Conservation (phyloP, 495 filamentous ascomycete species). For the Bathelium albidoporum region DNA sequence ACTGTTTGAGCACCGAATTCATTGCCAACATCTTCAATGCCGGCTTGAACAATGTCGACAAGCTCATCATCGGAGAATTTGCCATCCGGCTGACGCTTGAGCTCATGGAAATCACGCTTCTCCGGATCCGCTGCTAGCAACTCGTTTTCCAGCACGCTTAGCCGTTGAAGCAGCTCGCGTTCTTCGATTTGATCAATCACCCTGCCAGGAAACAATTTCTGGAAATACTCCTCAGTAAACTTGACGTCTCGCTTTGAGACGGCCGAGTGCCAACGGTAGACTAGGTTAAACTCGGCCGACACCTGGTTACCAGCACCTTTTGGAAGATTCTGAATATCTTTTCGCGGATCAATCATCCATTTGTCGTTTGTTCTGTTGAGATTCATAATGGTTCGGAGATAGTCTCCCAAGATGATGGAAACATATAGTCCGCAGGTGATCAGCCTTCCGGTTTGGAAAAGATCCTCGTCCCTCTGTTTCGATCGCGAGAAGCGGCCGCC, state of each 20-base stretch:
- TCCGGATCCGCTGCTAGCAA: constrained; percentile 22
- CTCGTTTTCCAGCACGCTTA: constrained; percentile 27
- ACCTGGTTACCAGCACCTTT: constrained; percentile 54
- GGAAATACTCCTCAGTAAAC: constrained; percentile 53
- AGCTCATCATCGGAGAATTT: constrained; percentile 53
- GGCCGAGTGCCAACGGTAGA: constrained; percentile 63
- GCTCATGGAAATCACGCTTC: constrained; percentile 46
- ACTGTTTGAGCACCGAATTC: constrained; percentile 66
- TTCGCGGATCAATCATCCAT: constrained; percentile 32
- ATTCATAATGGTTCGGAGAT: constrained; percentile 35
- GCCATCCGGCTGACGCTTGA: constrained; percentile 42
- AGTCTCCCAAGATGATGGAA: constrained; percentile 35
- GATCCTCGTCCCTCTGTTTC: constrained; percentile 30
- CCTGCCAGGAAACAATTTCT: constrained; percentile 29
- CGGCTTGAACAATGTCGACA: constrained; percentile 47
- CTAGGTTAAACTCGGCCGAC: constrained; percentile 61
- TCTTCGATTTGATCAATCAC: constrained; percentile 12
- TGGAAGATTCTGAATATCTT: constrained; percentile 29
- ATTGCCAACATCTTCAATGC: constrained; percentile 39
- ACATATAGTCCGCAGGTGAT: constrained; percentile 33
- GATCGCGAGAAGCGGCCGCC: constrained; percentile 38
- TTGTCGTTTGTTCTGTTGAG: constrained; percentile 32
- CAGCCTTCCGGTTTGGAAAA: constrained; percentile 34
- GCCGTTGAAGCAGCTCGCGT: constrained; percentile 1
- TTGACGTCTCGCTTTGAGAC: constrained; percentile 53